Evolutionary conservation across 2,329 filamentous ascomycete species (phyloP), one percentile per base, ranked within the genome.

Genomic region (Ramichloridium luteum): DNA sequence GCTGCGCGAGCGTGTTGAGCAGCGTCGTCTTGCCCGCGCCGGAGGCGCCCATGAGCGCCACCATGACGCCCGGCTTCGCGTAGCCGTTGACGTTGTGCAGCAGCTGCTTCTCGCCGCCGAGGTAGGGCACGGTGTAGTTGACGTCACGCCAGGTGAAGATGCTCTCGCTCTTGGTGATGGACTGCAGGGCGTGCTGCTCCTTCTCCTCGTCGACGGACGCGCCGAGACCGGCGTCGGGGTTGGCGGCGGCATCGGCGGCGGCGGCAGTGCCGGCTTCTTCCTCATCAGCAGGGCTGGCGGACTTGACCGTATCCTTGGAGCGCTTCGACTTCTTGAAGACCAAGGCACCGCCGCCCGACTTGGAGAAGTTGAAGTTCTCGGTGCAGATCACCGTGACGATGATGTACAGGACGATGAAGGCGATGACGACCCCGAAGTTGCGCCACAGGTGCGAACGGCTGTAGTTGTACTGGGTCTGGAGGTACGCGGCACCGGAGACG

Each of bases 11-110:
- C 0, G 79, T 83, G 54, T 90, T 85, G 12, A 92, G 64, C 0
- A 92, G 61, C 0, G 83, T 90, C 0, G 81, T 86, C 58, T 92
- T 92, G 9, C 83, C 84, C 6, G 84, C 83, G 26, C 80, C 81
- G 3, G 74, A 82, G 2, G 79, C 80, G 32, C 84, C 84, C 65
- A 90, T 82, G 1, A 92, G 61, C 0, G 83, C 83, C 26, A 83
- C 74, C 70, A 92, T 76, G 12, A 79, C 58, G 12, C 83, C 82
- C 1, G 83, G 83, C 48, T 84, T 85, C 2, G 75, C 81, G 44
- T 81, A 88, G 2, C 83, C 83, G 35, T 67, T 77, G 37, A 90
- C 72, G 4, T 74, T 66, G 47, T 81, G 77, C 28, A 83, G 60
- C 1, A 82, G 61, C 50, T 73, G 68, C 22, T 70, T 66, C 31